Conservation (phyloP, 176 grass and related monocot genomes). For the Zea mays region DNA sequence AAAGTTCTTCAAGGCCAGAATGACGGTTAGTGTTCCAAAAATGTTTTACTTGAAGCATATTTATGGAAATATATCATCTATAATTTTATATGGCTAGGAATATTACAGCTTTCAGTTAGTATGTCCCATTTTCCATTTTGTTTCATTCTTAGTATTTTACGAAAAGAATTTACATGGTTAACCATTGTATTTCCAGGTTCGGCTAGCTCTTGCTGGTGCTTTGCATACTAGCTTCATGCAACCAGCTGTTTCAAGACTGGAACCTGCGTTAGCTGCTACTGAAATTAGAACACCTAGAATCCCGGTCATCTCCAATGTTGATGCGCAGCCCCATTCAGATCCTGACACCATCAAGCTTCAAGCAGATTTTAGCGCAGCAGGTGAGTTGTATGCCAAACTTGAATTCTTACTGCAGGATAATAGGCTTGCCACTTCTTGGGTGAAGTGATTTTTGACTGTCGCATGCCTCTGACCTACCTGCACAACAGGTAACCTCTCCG, state of each 20-base stretch:
- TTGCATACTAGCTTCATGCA: conserved; percentile 96
- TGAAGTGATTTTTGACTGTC: conserved; percentile 3
- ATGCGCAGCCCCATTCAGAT: conserved; percentile 77
- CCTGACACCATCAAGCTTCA: conserved; percentile 82
- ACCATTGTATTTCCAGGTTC: conserved; percentile 55
- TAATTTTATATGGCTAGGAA: background rate
- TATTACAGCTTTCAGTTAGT: background rate
- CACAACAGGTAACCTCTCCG: conserved; percentile 76
- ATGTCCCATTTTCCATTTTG: background rate
- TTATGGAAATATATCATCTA: conserved; percentile 22
- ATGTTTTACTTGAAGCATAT: background rate
- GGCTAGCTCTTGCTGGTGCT: conserved; percentile 80
- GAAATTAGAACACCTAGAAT: conserved; percentile 78
- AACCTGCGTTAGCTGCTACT: conserved; percentile 66
- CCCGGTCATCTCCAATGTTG: conserved; percentile 95
- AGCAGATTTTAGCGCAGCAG: conserved; percentile 78
- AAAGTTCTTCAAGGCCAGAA: conserved; percentile 96
- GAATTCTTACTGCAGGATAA: background rate
- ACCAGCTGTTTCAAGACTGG: conserved; percentile 84
- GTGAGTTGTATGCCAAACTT: conserved; percentile 33
- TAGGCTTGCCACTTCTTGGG: background rate
- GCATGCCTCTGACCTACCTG: conserved; percentile 15
- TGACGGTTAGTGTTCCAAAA: conserved; percentile 68
- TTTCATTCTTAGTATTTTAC: background rate
- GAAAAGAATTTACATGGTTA: background rate